phyloP scores from a whole-genome alignment of 2,329 filamentous ascomycete species.

The Pseudogymnoascus sp. region DNA sequence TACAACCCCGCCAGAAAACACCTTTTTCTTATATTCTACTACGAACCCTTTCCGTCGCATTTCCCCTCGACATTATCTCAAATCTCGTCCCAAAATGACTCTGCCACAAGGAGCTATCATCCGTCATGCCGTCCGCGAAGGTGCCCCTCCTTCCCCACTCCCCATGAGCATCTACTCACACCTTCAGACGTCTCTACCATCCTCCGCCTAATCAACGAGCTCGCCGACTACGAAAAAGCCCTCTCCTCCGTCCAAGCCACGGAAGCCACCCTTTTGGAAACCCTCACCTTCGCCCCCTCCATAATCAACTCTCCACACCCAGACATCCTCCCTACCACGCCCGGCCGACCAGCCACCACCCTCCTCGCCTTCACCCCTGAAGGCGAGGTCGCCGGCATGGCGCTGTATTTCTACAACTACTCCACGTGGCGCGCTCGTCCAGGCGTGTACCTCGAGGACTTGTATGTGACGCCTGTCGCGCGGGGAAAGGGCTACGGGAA shows the following conservation, averaged over 20 bases:
- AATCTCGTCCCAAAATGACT: not conserved
- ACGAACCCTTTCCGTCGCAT: not conserved
- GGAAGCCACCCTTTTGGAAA: slow-evolving; percentile 58
- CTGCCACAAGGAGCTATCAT: slow-evolving; percentile 30
- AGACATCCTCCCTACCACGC: slow-evolving; percentile 45
- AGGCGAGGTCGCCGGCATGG: slow-evolving; percentile 58
- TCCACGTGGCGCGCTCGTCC: slow-evolving; percentile 83
- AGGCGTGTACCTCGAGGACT: slow-evolving; percentile 87
- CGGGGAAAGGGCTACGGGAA: slow-evolving; percentile 74
- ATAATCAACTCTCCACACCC: slow-evolving; percentile 34
- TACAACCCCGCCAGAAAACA: not conserved
- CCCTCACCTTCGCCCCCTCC: slow-evolving; percentile 65
- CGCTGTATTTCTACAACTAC: slow-evolving; percentile 92
- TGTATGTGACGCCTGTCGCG: slow-evolving; percentile 67
- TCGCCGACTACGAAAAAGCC: slow-evolving; percentile 82
- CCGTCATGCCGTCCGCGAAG: slow-evolving; percentile 51
- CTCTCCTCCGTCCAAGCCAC: slow-evolving; percentile 69
- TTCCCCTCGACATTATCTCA: not conserved
- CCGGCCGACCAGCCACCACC: slow-evolving; percentile 61
- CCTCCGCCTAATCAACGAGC: slow-evolving; percentile 69
- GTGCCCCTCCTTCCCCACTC: slow-evolving; percentile 29
- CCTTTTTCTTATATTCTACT: not conserved
- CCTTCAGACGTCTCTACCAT: slow-evolving; percentile 71
- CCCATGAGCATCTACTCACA: slow-evolving; percentile 10
- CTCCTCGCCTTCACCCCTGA: slow-evolving; percentile 51